Evolutionary conservation across 192 early-diverging fungal species (phyloP).

Genomic region (Coemansia sp.): DNA sequence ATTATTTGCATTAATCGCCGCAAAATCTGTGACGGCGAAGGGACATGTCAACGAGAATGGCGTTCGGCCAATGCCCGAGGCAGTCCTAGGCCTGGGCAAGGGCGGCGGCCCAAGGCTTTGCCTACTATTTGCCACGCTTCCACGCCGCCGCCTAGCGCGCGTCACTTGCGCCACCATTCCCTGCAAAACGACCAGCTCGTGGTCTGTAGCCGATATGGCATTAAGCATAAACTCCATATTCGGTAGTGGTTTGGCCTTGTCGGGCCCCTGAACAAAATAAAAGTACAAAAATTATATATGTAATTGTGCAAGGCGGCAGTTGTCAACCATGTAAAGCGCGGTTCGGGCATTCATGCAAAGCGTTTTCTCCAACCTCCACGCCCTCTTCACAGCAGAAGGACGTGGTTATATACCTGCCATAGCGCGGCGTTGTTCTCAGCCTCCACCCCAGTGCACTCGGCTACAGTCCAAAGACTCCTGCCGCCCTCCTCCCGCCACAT

Average conservation of each 20-base stretch:
- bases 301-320: too few relatives aligned
- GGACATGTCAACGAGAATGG: neutral
- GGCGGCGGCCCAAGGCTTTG: neutral
- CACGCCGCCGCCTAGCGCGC: constrained; percentile 24
- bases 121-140: neutral
- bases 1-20: too few relatives aligned
- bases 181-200: constrained; percentile 35
- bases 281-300: neutral
- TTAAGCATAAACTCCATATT: constrained; percentile 3
- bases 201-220: constrained; percentile 28
- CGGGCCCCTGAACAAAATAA: neutral
- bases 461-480: neutral
- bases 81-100: neutral
- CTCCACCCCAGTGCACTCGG: neutral
- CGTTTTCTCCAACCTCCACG: too few relatives aligned
- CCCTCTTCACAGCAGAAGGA: too few relatives aligned
- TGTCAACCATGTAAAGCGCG: too few relatives aligned
- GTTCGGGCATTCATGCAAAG: too few relatives aligned
- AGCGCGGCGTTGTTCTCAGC: neutral
- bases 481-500: neutral
- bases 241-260: neutral
- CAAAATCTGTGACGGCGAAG: neutral
- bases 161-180: constrained; percentile 38
- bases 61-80: neutral
- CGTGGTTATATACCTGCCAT: too few relatives aligned